Evolutionary conservation across 495 filamentous ascomycete genomes (phyloP), one percentile per base, ranked within the genome.

Genomic region (Aspergillus homomorphus): DNA sequence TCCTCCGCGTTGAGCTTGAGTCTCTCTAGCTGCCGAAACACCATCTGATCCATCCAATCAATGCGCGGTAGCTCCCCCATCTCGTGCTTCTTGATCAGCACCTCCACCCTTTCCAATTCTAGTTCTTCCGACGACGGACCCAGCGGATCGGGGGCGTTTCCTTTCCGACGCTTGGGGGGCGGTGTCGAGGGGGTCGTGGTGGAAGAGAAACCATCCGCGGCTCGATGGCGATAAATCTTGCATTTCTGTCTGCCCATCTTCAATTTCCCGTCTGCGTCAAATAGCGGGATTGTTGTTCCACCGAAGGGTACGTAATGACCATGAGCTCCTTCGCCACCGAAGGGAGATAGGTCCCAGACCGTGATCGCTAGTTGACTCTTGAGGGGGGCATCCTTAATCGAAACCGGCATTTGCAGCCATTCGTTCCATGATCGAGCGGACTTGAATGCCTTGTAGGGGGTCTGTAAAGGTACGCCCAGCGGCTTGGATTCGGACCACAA

Each of bases 401-500:
- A 81, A 65, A 96, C 84, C 14, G 95, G 93, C 48, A 99, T 73
- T 12, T 85, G 84, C 24, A 99, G 82, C 95, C 95, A 99, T 75
- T 99, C 94, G 68, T 93, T 92, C 94, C 94, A 99, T 66, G 76
- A 82, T 64, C 95, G 84, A 52, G 84, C 81, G 22, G 78, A 80
- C 65, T 91, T 92, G 64, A 98, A 96, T 2, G 88, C 70, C 69
- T 89, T 96, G 76, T 96, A 98, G 15, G 90, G 80, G 10, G 95
- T 99, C 70, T 97, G 92, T 12, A 96, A 78, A 0, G 91, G 89
- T 0, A 97, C 89, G 0, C 92, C 93, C 58, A 98, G 72, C 15
- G 94, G 91, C 67, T 99, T 98, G 18, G 91, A 96, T 63, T 96
- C 92, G 12, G 95, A 91, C 87, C 92, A 99, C 66, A 96, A 77